Evolutionary conservation across 768 basidiomycete species (phyloP).

Genomic region (Exidia glandulosa): DNA sequence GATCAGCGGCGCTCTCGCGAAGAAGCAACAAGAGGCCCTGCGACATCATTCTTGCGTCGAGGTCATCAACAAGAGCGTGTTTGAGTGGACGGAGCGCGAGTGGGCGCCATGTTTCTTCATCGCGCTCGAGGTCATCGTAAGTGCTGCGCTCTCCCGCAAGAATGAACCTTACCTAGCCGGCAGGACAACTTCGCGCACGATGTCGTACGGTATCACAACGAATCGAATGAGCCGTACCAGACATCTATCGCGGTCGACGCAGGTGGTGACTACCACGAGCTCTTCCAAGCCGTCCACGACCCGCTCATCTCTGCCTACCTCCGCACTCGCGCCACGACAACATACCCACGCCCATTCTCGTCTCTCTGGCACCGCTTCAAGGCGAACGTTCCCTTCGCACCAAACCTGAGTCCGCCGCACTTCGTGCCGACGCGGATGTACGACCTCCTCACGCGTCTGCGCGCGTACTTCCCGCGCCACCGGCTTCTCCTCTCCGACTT

Average conservation of each 20-base stretch:
- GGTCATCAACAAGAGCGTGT: conserved; percentile 69
- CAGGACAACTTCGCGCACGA: conserved; percentile 98
- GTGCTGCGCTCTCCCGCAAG: conserved; percentile 20
- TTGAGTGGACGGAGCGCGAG: conserved; percentile 69
- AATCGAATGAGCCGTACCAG: conserved; percentile 73
- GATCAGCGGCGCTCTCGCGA: conserved; percentile 72
- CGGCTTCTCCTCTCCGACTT: conserved; percentile 94
- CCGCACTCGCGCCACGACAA: conserved; percentile 47
- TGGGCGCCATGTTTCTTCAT: conserved; percentile 84
- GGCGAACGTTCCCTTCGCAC: conserved; percentile 68
- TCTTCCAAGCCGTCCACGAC: conserved; percentile 79
- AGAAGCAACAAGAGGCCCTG: conserved; percentile 60
- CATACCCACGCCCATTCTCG: conserved; percentile 46
- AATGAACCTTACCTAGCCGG: background rate
- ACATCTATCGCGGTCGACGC: conserved; percentile 69
- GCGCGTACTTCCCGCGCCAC: conserved; percentile 80
- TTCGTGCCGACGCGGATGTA: conserved; percentile 89
- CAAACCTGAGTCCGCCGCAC: conserved; percentile 80
- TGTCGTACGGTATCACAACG: conserved; percentile 78
- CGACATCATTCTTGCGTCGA: conserved; percentile 55
- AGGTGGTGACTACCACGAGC: conserved; percentile 69
- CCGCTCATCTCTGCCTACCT: conserved; percentile 75
- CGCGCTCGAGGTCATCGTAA: conserved; percentile 89
- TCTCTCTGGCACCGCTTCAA: conserved; percentile 50
- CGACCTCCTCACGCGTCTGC: conserved; percentile 70